phyloP scores from a whole-genome alignment of 2,329 filamentous ascomycete genomes.

The Cytospora piceae region DNA sequence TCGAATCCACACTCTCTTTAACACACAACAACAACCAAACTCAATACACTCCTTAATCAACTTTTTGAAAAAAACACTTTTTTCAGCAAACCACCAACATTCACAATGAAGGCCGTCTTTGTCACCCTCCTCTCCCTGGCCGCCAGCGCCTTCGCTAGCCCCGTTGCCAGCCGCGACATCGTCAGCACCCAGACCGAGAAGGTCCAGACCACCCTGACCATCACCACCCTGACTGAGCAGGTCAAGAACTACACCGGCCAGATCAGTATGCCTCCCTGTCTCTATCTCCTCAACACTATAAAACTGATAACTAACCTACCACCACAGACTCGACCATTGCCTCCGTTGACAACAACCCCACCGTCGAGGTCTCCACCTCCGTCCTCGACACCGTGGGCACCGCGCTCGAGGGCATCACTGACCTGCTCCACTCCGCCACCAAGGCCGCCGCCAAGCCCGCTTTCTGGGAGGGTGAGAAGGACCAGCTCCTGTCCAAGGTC shows the following conservation, averaged over 20 bases:
- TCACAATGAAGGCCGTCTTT: slow-evolving; percentile 36
- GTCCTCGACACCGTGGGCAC: slow-evolving; percentile 34
- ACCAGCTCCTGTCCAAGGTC: slow-evolving; percentile 34
- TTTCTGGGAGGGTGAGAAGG: slow-evolving; percentile 22
- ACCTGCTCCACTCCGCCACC: slow-evolving; percentile 33
- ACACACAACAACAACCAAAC: slow-evolving; percentile 6
- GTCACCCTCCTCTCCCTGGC: slow-evolving; percentile 34
- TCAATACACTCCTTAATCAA: background rate
- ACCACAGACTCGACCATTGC: slow-evolving; percentile 34
- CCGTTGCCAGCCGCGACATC: slow-evolving; percentile 18
- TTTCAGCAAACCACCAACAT: slow-evolving; percentile 15
- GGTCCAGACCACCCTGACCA: too few relatives aligned
- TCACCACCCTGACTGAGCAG: slow-evolving; percentile 32
- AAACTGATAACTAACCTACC: background rate
- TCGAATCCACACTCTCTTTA: slow-evolving; percentile 20
- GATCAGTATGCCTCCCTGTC: slow-evolving; percentile 34
- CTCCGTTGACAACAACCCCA: slow-evolving; percentile 33
- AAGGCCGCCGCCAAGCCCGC: slow-evolving; percentile 33
- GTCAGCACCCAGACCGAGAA: slow-evolving; percentile 30
- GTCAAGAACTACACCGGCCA: slow-evolving; percentile 35
- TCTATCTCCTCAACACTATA: background rate
- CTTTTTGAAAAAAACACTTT: slow-evolving; percentile 11
- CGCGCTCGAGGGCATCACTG: slow-evolving; percentile 36
- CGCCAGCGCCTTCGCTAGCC: slow-evolving; percentile 33
- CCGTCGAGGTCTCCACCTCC: slow-evolving; percentile 30